Conservation (phyloP, 768 basidiomycete species). For the Mycena floridula region DNA sequence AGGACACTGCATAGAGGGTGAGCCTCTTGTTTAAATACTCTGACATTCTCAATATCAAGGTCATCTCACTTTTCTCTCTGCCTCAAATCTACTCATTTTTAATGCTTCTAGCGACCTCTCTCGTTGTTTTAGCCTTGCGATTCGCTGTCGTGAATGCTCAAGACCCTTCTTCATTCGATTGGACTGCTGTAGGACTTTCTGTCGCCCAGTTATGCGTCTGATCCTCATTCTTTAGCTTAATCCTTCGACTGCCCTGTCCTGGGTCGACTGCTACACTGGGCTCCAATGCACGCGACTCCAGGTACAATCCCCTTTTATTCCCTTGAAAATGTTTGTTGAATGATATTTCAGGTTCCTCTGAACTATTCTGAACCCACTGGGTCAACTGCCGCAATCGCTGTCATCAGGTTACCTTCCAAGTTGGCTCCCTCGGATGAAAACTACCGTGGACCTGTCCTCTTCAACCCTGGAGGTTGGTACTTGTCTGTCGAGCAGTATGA, state of each 20-base stretch:
- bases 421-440: constrained; percentile 4
- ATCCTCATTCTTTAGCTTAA: constrained; percentile 8
- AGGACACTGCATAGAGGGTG: no score
- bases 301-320: no score
- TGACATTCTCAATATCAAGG: no score
- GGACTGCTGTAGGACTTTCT: neutral
- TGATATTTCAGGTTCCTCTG: constrained; percentile 22
- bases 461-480: constrained; percentile 18
- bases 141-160: no score
- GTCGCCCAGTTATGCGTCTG: neutral
- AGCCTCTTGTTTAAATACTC: no score
- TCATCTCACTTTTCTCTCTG: no score
- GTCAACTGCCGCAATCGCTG: constrained; percentile 16
- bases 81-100: no score
- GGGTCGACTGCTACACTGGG: constrained; percentile 16
- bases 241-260: constrained; percentile 17
- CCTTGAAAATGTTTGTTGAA: no score
- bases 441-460: constrained; percentile 24
- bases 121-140: no score
- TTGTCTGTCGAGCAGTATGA: neutral
- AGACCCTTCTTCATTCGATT: no score
- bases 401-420: constrained; percentile 17
- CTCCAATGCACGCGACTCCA: constrained; percentile 21
- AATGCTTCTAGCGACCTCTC: no score
- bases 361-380: constrained; percentile 17